Conservation (phyloP, 2,329 filamentous ascomycete genomes). For the Aschersonia sp. region DNA sequence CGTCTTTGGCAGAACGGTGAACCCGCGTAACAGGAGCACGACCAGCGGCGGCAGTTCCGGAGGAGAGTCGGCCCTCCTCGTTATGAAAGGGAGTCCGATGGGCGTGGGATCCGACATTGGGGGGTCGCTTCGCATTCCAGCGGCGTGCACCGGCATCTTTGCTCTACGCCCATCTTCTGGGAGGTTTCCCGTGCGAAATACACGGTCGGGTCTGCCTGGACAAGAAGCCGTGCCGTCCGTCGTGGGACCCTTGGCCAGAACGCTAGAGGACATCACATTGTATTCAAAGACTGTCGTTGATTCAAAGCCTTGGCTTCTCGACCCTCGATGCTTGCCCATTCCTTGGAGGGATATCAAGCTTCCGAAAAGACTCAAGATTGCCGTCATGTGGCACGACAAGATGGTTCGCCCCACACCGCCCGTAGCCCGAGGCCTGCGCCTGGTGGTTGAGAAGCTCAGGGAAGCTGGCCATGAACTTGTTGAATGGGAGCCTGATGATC, state of each 20-base stretch:
- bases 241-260: slow-evolving; percentile 47
- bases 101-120: slow-evolving; percentile 53
- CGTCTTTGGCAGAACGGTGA: slow-evolving; percentile 46
- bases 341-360: slow-evolving; percentile 31
- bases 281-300: slow-evolving; percentile 38
- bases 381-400: slow-evolving; percentile 50
- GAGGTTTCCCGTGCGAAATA: slow-evolving; percentile 40
- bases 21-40: slow-evolving; percentile 42
- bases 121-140: slow-evolving; percentile 37
- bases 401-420: slow-evolving; percentile 53
- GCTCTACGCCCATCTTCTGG: slow-evolving; percentile 42
- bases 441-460: slow-evolving; percentile 26
- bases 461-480: slow-evolving; percentile 35
- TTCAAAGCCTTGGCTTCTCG: slow-evolving; percentile 38
- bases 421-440: slow-evolving; percentile 38
- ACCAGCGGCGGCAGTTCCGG: slow-evolving; percentile 54
- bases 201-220: slow-evolving; percentile 43
- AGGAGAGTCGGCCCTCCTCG: slow-evolving; percentile 50
- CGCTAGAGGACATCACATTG: slow-evolving; percentile 37
- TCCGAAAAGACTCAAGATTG: slow-evolving; percentile 34
- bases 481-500: slow-evolving; percentile 32
- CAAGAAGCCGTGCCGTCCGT: slow-evolving; percentile 51
- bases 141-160: slow-evolving; percentile 43
- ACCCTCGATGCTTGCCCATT: slow-evolving; percentile 43
- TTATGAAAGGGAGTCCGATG: slow-evolving; percentile 40